These are phyloP conservation scores for Penicillium brevicompactum DNA, from an alignment of 2,329 filamentous ascomycete genomes.

Conservation along the genomic window DNA sequence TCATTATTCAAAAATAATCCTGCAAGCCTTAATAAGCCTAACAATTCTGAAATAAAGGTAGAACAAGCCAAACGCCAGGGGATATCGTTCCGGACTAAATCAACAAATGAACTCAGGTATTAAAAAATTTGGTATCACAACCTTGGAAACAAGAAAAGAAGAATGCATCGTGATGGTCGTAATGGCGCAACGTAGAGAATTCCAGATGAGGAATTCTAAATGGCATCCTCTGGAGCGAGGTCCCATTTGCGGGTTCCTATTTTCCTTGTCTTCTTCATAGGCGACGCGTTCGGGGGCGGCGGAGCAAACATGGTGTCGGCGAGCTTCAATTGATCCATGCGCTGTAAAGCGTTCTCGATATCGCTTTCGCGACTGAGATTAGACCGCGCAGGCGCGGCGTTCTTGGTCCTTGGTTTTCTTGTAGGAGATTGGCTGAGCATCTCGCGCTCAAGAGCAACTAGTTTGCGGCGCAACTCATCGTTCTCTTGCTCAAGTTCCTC, in stretches of 20 bases:
- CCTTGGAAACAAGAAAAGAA: neutral
- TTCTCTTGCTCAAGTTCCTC: conserved; percentile 72
- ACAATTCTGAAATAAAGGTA: conserved; percentile 4
- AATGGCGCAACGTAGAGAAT: neutral
- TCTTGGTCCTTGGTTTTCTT: conserved; percentile 50
- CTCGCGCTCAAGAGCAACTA: conserved; percentile 68
- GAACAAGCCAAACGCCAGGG: conserved; percentile 17
- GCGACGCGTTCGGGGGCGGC: conserved; percentile 27
- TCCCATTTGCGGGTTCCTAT: conserved; percentile 52
- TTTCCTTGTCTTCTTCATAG: conserved; percentile 46
- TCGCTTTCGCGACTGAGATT: conserved; percentile 42
- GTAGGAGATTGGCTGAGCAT: conserved; percentile 64
- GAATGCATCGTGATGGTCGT: conserved; percentile 23
- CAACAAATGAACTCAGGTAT: conserved; percentile 7
- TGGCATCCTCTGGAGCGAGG: conserved; percentile 46
- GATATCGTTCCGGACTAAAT: conserved; percentile 19
- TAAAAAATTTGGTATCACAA: conserved; percentile 3
- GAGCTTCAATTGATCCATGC: conserved; percentile 43
- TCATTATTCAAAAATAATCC: neutral
- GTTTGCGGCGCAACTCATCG: conserved; percentile 65
- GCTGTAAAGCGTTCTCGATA: conserved; percentile 41
- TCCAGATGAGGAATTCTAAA: conserved; percentile 14
- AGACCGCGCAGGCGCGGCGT: conserved; percentile 27
- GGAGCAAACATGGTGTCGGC: conserved; percentile 37
- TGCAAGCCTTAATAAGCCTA: neutral